These are phyloP conservation scores for Cladophialophora yegresii DNA, from an alignment of 2,329 filamentous ascomycete species.

Conservation along the genomic window DNA sequence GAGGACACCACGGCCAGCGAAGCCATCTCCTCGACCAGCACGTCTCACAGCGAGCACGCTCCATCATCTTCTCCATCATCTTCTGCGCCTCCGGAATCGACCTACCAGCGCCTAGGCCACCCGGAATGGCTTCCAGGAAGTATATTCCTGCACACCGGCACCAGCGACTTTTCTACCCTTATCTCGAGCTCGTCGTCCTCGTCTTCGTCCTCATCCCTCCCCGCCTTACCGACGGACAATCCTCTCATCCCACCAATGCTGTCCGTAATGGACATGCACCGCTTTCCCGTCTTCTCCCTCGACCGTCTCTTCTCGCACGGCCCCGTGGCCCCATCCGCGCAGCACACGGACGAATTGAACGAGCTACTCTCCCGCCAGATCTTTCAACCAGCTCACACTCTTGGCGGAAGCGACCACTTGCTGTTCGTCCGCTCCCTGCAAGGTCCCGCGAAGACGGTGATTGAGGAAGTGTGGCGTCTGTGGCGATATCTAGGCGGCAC, in stretches of 20 bases:
- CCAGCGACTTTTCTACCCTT: slow-evolving; percentile 11
- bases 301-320: slow-evolving; percentile 16
- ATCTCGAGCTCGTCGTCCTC: not conserved
- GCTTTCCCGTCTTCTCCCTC: slow-evolving; percentile 33
- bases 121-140: slow-evolving; percentile 22
- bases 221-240: slow-evolving; percentile 14
- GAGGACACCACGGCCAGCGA: not conserved
- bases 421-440: slow-evolving; percentile 27
- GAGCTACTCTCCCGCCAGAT: not conserved
- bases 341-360: not conserved
- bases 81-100: not conserved
- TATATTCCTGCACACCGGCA: slow-evolving; percentile 25
- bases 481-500: slow-evolving; percentile 35
- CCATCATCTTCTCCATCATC: not conserved
- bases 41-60: not conserved
- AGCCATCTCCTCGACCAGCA: not conserved
- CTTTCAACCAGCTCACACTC: not conserved
- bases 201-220: slow-evolving; percentile 3
- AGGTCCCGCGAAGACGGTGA: slow-evolving; percentile 16
- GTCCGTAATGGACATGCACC: slow-evolving; percentile 20
- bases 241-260: slow-evolving; percentile 32
- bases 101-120: slow-evolving; percentile 13
- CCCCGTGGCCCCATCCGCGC: not conserved
- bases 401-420: slow-evolving; percentile 9
- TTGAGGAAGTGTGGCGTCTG: slow-evolving; percentile 34